A percentile compares a stretch with the other conserved stretches of the same genome.
Conservation (phyloP, 108 stramenopile genomes). For the Skeletonema costatum region DNA sequence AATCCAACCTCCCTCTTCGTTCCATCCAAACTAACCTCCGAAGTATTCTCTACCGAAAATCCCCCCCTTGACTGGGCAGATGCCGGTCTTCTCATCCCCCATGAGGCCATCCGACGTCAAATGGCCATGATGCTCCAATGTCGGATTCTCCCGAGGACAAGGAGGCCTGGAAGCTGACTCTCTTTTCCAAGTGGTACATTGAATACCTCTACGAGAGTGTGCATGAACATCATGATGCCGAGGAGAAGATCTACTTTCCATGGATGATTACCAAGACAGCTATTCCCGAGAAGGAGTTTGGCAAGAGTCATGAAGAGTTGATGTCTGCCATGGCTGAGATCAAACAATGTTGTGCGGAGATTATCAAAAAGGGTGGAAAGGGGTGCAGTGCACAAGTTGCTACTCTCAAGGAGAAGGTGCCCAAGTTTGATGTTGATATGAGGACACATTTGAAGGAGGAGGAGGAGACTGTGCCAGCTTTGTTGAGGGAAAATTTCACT, state of each 20-base stretch:
- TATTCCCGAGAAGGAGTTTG: slow-evolving; percentile 31
- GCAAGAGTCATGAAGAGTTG: slow-evolving; percentile 30
- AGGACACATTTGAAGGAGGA: slow-evolving; percentile 46
- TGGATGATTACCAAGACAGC: slow-evolving; percentile 41
- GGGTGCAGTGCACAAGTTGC: slow-evolving; percentile 25
- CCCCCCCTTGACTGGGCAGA: slow-evolving; percentile 50
- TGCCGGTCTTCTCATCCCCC: slow-evolving; percentile 32
- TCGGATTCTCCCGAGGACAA: slow-evolving; percentile 11
- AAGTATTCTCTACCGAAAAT: slow-evolving; percentile 14
- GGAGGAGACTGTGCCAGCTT: slow-evolving; percentile 25
- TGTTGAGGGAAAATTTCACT: slow-evolving; percentile 42
- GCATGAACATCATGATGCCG: slow-evolving; percentile 11
- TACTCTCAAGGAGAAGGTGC: slow-evolving; percentile 17
- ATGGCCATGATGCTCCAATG: slow-evolving; percentile 26
- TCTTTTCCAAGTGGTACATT: slow-evolving; percentile 45
- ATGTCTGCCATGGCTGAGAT: slow-evolving; percentile 28
- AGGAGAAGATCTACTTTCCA: slow-evolving; percentile 47
- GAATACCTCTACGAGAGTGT: slow-evolving; percentile 24
- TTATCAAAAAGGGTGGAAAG: slow-evolving; percentile 32
- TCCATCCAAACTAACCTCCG: slow-evolving; percentile 10
- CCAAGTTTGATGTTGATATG: slow-evolving; percentile 36
- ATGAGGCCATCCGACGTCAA: slow-evolving; percentile 46
- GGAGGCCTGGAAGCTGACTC: slow-evolving; percentile 33
- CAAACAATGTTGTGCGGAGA: slow-evolving; percentile 21
- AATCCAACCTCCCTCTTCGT: background rate